A percentile compares a stretch with the other conserved stretches of the same genome.
These are phyloP conservation scores for Chrysanthemum seticuspe DNA, from an alignment of 129 eudicot species.

Conservation along the genomic window DNA sequence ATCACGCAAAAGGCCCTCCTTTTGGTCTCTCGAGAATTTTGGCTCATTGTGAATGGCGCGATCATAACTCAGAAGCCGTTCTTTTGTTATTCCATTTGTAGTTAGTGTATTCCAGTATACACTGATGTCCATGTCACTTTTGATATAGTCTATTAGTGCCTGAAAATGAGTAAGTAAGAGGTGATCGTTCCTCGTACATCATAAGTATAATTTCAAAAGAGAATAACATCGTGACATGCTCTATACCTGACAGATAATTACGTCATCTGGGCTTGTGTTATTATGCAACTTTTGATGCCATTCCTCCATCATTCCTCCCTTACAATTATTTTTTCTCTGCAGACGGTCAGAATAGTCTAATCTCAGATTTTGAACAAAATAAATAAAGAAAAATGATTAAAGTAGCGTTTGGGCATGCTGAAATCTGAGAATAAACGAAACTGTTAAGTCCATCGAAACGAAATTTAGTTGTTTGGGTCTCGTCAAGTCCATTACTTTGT, in stretches of 20 bases:
- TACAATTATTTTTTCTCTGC: slow-evolving; percentile 86
- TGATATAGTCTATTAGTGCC: slow-evolving; percentile 94
- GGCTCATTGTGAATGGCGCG: slow-evolving; percentile 93
- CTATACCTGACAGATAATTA: slow-evolving; percentile 90
- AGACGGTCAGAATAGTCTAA: slow-evolving; percentile 1
- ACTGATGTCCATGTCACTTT: slow-evolving; percentile 74
- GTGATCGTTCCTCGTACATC: not conserved
- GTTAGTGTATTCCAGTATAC: slow-evolving; percentile 92
- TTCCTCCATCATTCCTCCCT: slow-evolving; percentile 99
- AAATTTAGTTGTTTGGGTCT: too few species aligned
- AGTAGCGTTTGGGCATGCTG: too few species aligned
- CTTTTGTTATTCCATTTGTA: slow-evolving; percentile 93
- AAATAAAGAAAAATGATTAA: not conserved
- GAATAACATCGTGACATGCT: slow-evolving; percentile 10
- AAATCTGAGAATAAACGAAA: too few species aligned
- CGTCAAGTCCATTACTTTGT: too few species aligned
- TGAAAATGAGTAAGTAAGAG: slow-evolving; percentile 28
- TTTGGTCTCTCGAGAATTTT: slow-evolving; percentile 72
- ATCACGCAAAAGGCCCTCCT: slow-evolving; percentile 96
- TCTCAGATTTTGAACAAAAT: slow-evolving; percentile 1
- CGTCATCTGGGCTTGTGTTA: slow-evolving; percentile 99
- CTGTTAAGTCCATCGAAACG: too few species aligned
- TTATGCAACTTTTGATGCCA: slow-evolving; percentile 99
- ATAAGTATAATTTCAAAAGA: not conserved
- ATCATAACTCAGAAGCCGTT: slow-evolving; percentile 97